Evolutionary conservation across 805 yeast genomes (phyloP), one percentile per base, ranked within the genome.

Genomic region (Jamesozyma lodderae): DNA sequence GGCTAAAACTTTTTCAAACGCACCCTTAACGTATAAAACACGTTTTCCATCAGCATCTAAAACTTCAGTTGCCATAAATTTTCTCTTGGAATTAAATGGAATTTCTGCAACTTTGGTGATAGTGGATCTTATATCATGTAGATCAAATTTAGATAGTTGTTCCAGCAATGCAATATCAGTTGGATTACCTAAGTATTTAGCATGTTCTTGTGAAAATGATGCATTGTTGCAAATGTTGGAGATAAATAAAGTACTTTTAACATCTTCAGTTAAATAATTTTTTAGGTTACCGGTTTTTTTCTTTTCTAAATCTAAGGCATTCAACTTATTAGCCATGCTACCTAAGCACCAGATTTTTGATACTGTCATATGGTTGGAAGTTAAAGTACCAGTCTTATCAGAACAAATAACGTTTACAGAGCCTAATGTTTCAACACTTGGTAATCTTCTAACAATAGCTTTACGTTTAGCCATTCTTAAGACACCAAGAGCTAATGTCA

Each of bases 401-500:
- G 92, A 77, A 56, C 96, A 87, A 48, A 87, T 84, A 34, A 87
- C 96, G 55, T 87, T 88, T 27, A 88, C 96, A 33, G 94, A 83
- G 6, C 96, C 96, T 46, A 88, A 71, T 6, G 96, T 88, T 63
- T 88, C 96, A 23, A 92, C 99, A 50, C 92, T 79, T 17, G 98
- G 98, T 45, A 92, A 67, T 51, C 96, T 75, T 55, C 90, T 82
- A 35, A 92, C 96, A 57, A 92, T 92, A 2, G 97, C 99, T 52
- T 82, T 83, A 51, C 87, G 80, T 37, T 76, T 77, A 5, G 99
- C 96, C 99, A 92, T 92, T 65, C 97, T 73, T 49, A 92, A 69
- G 31, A 92, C 98, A 36, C 99, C 99, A 18, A 92, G 68, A 1
- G 99, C 99, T 45, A 92, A 68, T 0, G 98, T 92, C 8, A 92